phyloP scores from a whole-genome alignment of 148 eudicot species.

The Persicaria maculosa region DNA sequence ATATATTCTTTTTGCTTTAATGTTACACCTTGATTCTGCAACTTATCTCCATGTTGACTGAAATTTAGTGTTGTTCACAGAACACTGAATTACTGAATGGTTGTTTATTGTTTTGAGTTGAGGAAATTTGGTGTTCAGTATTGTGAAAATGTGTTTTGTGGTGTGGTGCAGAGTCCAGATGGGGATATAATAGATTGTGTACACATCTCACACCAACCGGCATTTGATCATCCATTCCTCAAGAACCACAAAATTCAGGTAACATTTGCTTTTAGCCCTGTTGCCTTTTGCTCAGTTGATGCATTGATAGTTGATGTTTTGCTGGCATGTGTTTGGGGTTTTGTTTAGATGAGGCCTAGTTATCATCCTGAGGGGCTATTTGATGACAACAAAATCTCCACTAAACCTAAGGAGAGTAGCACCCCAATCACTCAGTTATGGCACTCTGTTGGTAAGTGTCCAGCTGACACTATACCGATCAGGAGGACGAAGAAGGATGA shows the following conservation, averaged over 20 bases:
- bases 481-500: conserved; percentile 84
- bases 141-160: neutral
- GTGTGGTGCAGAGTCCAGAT: conserved; percentile 71
- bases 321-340: neutral
- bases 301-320: neutral
- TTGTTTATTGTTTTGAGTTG: neutral
- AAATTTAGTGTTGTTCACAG: neutral
- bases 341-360: conserved; percentile 59
- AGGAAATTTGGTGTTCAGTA: neutral
- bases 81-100: neutral
- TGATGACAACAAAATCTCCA: conserved; percentile 45
- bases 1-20: neutral
- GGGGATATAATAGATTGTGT: conserved; percentile 89
- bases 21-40: neutral
- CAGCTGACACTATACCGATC: conserved; percentile 69
- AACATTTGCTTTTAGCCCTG: neutral
- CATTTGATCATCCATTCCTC: conserved; percentile 90
- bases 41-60: neutral
- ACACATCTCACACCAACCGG: conserved; percentile 76
- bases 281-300: neutral
- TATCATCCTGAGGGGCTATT: conserved; percentile 81
- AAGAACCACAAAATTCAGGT: conserved; percentile 92
- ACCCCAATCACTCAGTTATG: conserved; percentile 55
- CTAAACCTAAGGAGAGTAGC: conserved; percentile 20
- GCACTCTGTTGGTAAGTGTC: conserved; percentile 75